Percentiles rank a stretch among this genome's conserved stretches.
Evolutionary conservation across 2,329 filamentous ascomycete species (phyloP).

Genomic region (Ophiostoma himal-ulmi): DNA sequence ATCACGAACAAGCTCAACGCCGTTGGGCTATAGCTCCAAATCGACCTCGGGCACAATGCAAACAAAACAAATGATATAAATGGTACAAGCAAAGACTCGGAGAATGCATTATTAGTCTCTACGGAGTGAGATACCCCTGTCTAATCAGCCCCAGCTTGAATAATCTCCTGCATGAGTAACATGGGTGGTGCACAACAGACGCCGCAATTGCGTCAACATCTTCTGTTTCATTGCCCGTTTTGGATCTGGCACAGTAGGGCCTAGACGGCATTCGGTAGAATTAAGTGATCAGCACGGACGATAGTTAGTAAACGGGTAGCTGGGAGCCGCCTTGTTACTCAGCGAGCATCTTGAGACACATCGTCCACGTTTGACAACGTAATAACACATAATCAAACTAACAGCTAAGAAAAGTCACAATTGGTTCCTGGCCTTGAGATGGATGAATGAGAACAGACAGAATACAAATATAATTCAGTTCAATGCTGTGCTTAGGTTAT

Average conservation of each 20-base stretch:
- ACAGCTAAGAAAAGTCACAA: not conserved
- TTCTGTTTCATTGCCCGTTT: constrained; percentile 4
- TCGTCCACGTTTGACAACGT: not conserved
- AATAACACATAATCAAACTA: not conserved
- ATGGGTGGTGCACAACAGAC: constrained; percentile 2
- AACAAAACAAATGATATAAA: not conserved
- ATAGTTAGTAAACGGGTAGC: not conserved
- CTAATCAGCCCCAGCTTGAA: not conserved
- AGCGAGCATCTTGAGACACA: not conserved
- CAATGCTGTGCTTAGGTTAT: constrained; percentile 1
- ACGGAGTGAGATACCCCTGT: not conserved
- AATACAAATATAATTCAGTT: not conserved
- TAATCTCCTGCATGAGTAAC: constrained; percentile 1
- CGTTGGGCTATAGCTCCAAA: not conserved
- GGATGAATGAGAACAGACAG: not conserved
- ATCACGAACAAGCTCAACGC: not conserved
- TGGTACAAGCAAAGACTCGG: not conserved
- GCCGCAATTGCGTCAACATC: not conserved
- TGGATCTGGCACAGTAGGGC: not conserved
- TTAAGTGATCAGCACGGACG: not conserved
- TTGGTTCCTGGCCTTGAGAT: not conserved
- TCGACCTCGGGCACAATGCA: not conserved
- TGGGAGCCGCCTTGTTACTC: not conserved
- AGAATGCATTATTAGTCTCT: not conserved
- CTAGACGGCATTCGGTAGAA: not conserved